Evolutionary conservation across 805 yeast genomes (phyloP).

Genomic region (Phaffomyces opuntiae): DNA sequence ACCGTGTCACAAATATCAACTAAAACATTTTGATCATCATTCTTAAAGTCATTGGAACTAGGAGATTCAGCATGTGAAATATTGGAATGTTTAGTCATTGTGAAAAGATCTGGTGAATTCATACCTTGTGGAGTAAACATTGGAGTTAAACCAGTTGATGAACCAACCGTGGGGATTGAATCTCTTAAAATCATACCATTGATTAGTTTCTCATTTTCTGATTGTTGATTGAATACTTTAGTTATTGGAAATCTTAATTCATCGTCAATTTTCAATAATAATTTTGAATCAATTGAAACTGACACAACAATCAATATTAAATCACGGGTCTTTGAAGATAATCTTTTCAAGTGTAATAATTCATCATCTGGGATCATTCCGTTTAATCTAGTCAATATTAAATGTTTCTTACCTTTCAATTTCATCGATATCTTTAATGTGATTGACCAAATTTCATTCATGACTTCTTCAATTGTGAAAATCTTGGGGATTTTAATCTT

Average conservation of each 20-base stretch:
- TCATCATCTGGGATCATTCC: slow-evolving; percentile 80
- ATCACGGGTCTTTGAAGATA: slow-evolving; percentile 49
- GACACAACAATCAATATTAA: slow-evolving; percentile 64
- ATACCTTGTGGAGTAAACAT: slow-evolving; percentile 22
- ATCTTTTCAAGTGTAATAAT: slow-evolving; percentile 68
- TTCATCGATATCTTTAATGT: slow-evolving; percentile 38
- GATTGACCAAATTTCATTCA: slow-evolving; percentile 60
- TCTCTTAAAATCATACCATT: slow-evolving; percentile 5
- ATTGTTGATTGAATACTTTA: slow-evolving; percentile 24
- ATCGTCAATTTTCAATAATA: slow-evolving; percentile 28
- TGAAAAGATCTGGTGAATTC: slow-evolving; percentile 23
- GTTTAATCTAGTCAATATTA: slow-evolving; percentile 63
- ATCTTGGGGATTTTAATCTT: slow-evolving; percentile 15
- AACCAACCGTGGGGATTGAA: slow-evolving; percentile 21
- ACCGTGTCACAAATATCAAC: slow-evolving; percentile 44
- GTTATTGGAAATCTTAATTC: slow-evolving; percentile 25
- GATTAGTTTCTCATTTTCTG: slow-evolving; percentile 8
- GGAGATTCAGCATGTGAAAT: slow-evolving; percentile 12
- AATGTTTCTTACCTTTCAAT: slow-evolving; percentile 39
- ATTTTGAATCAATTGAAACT: slow-evolving; percentile 52
- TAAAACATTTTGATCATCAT: slow-evolving; percentile 21
- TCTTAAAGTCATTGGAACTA: slow-evolving; percentile 7
- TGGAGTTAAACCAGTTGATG: slow-evolving; percentile 22
- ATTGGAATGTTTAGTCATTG: slow-evolving; percentile 4
- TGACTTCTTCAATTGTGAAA: slow-evolving; percentile 42